These are phyloP conservation scores for Amanita polypyramis DNA, from an alignment of 768 basidiomycete genomes.

Conservation along the genomic window DNA sequence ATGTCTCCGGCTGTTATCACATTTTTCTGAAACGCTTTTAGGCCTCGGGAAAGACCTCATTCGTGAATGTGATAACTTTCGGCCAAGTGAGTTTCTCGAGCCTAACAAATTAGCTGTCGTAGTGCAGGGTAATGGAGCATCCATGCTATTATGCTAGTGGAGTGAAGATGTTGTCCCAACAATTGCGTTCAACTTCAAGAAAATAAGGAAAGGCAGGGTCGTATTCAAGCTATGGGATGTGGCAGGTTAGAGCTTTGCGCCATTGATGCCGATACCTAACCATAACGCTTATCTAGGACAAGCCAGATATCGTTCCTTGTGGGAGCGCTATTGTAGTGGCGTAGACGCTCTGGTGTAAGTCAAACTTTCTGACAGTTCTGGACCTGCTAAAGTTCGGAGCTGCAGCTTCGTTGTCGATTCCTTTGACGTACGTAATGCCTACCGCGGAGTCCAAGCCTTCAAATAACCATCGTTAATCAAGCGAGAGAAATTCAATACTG, in stretches of 20 bases:
- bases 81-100: slow-evolving; percentile 44
- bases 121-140: background rate
- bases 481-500: slow-evolving; percentile 76
- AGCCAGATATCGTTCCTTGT: slow-evolving; percentile 91
- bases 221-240: slow-evolving; percentile 95
- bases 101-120: background rate
- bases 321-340: slow-evolving; percentile 90
- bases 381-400: background rate
- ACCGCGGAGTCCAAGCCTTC: background rate
- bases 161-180: slow-evolving; percentile 96
- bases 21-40: slow-evolving; percentile 18
- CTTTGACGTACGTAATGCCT: slow-evolving; percentile 48
- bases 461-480: slow-evolving; percentile 19
- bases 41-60: slow-evolving; percentile 93
- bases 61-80: slow-evolving; percentile 86
- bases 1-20: background rate
- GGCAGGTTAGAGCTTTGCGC: slow-evolving; percentile 47
- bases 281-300: slow-evolving; percentile 44
- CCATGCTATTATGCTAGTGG: slow-evolving; percentile 42
- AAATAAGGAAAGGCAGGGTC: slow-evolving; percentile 82
- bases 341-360: slow-evolving; percentile 87
- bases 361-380: background rate
- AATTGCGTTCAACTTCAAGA: slow-evolving; percentile 86
- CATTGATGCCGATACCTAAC: background rate
- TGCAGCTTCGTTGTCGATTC: slow-evolving; percentile 89